Percentiles rank a stretch among this genome's conserved stretches.
phyloP scores from a whole-genome alignment of 2,329 filamentous ascomycete species.

The Ophiostoma triangulosporum region DNA sequence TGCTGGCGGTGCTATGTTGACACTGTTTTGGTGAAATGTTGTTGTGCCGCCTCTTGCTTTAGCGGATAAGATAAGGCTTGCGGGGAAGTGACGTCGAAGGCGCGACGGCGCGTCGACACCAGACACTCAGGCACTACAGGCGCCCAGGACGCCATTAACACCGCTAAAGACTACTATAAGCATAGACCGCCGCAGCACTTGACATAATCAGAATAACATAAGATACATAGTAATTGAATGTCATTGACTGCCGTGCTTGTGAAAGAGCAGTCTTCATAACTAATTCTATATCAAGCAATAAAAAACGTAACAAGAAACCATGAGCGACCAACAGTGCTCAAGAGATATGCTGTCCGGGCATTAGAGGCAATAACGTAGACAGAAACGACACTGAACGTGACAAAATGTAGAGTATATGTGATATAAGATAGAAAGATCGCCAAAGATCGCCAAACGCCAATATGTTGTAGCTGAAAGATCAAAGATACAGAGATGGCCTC shows the following conservation, averaged over 20 bases:
- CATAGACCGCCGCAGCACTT: too few species aligned
- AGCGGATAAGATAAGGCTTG: not conserved
- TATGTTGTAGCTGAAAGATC: not conserved
- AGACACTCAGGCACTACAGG: not conserved
- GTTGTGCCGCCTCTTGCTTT: not conserved
- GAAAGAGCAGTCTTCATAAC: not conserved
- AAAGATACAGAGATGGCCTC: conserved; percentile 3
- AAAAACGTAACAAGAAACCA: not conserved
- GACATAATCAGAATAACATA: not conserved
- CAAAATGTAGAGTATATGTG: not conserved
- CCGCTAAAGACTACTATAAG: too few species aligned
- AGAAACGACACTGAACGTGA: not conserved
- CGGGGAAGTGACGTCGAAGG: not conserved
- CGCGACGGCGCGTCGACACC: not conserved
- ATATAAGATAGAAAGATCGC: not conserved
- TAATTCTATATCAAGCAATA: not conserved
- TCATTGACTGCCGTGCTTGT: not conserved
- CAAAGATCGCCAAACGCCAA: not conserved
- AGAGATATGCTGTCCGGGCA: not conserved
- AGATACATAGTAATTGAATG: not conserved
- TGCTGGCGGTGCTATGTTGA: not conserved
- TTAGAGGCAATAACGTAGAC: not conserved
- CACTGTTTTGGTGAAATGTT: not conserved
- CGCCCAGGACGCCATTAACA: too few species aligned
- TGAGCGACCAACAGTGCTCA: not conserved